Evolutionary conservation across 1,284 basidiomycete species (phyloP), one percentile per base, ranked within the genome.

Genomic region (Vanrija sp.): DNA sequence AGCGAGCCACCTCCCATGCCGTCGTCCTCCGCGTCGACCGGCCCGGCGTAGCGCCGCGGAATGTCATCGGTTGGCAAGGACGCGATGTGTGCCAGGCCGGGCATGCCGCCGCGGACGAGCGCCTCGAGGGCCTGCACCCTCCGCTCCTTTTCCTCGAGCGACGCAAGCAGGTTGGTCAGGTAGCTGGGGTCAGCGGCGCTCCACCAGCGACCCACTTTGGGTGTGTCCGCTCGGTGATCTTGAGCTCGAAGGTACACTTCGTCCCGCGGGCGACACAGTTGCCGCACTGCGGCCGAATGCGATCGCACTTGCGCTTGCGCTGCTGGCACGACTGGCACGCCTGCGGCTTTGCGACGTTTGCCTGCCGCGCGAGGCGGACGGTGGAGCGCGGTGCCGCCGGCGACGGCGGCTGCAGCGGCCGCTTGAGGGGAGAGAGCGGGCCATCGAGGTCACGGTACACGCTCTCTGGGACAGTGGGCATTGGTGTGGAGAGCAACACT

Each of bases 231-330:
- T 53, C 51, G 3, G 45, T 47, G 24, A 51, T 47, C 45, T 55
- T 55, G 36, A 55, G 31, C n/a, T 50, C 54, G 23, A 51, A 55
- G 7, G 51, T 49, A 18, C 54, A 55, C 9, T 55, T 49, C 18
- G 51, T 51, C 6, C 41, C 41, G 20, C 54, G 49, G 16, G 47
- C 51, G 41, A 51, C 54, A 27, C 54, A 55, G 49, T 51, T 55
- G 45, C 49, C 47, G 20, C 53, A 55, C 19, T 39, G 39, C 3
- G 53, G 53, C 25, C 46, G 45, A 19, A 47, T 47, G 14, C 49
- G 38, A 22, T 55, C 54, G 20, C 54, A 55, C 54, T 55, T 55
- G 41, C 54, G 49, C 45, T 55, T 55, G 24, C 54, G 54, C 37
- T 55, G 54, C 38, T 54, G 53, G 12, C 53, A 54, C n/a, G 53